Evolutionary conservation across 805 yeast species (phyloP).

Genomic region (Lipomyces sp.): DNA sequence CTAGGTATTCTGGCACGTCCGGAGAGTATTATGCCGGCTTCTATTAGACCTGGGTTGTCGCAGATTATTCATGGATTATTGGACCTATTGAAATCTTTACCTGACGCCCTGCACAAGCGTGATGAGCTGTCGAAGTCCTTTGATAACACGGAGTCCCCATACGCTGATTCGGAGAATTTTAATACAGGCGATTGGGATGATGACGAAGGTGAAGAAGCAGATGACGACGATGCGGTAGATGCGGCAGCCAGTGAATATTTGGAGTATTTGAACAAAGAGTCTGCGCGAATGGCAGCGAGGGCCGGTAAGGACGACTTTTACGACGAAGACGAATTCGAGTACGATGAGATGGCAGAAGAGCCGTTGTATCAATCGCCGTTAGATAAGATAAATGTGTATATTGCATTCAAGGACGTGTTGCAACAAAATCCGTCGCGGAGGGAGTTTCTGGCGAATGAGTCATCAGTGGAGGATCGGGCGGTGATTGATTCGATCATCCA

Average conservation of each 20-base stretch:
- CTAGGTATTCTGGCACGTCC: slow-evolving; percentile 47
- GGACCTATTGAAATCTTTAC: slow-evolving; percentile 55
- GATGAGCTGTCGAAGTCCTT: slow-evolving; percentile 62
- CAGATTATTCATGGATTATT: slow-evolving; percentile 54
- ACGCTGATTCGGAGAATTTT: slow-evolving; percentile 32
- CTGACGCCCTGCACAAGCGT: slow-evolving; percentile 63
- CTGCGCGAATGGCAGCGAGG: slow-evolving; percentile 8
- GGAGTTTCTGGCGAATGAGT: slow-evolving; percentile 14
- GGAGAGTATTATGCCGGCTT: slow-evolving; percentile 37
- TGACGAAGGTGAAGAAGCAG: slow-evolving; percentile 36
- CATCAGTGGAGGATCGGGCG: slow-evolving; percentile 10
- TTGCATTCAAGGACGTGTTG: slow-evolving; percentile 54
- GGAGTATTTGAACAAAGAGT: slow-evolving; percentile 22
- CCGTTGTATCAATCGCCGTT: slow-evolving; percentile 75
- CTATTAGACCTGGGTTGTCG: slow-evolving; percentile 37
- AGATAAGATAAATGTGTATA: slow-evolving; percentile 70
- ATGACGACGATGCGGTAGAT: slow-evolving; percentile 37
- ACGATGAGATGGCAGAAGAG: slow-evolving; percentile 62
- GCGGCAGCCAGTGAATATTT: slow-evolving; percentile 31
- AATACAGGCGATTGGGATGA: slow-evolving; percentile 34
- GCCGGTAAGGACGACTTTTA: not conserved
- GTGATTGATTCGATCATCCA: slow-evolving; percentile 16
- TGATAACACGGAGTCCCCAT: slow-evolving; percentile 35
- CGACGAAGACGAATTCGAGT: slow-evolving; percentile 33
- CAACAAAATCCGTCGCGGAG: slow-evolving; percentile 18